Conservation (phyloP, 805 yeast genomes). For the Wickerhamiella brachini region DNA sequence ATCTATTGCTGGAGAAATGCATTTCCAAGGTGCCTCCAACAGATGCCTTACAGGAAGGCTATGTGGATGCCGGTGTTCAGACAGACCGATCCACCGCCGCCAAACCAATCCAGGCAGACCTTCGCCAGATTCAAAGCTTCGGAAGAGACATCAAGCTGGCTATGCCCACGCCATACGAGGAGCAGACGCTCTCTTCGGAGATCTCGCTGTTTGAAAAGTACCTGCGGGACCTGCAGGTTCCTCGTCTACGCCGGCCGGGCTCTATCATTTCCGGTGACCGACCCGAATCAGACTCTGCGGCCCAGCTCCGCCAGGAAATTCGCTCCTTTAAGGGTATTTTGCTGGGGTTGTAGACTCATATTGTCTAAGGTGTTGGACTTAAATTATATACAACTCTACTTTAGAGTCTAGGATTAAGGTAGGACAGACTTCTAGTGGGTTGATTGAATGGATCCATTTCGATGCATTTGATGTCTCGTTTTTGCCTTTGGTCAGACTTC, state of each 20-base stretch:
- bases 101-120: neutral
- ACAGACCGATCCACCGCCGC: constrained; percentile 7
- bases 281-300: constrained; percentile 1
- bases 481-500: too few species aligned
- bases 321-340: constrained; percentile 16
- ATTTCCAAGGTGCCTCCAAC: constrained; percentile 16
- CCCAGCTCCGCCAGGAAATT: constrained; percentile 15
- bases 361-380: too few species aligned
- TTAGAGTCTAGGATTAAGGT: too few species aligned
- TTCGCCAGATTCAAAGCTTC: constrained; percentile 3
- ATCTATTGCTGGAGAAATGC: constrained; percentile 12
- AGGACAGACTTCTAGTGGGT: too few species aligned
- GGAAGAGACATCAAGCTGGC: neutral
- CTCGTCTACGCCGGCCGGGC: constrained; percentile 1
- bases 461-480: too few species aligned
- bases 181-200: neutral
- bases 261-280: neutral
- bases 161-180: neutral
- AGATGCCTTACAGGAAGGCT: constrained; percentile 8
- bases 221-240: constrained; percentile 1
- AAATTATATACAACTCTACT: constrained; percentile 7
- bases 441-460: too few species aligned
- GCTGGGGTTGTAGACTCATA: neutral
- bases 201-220: constrained; percentile 2
- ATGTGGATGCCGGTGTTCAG: constrained; percentile 19